Evolutionary conservation across 345 rosid genomes (phyloP).

Genomic region (Melaleuca alternifolia): DNA sequence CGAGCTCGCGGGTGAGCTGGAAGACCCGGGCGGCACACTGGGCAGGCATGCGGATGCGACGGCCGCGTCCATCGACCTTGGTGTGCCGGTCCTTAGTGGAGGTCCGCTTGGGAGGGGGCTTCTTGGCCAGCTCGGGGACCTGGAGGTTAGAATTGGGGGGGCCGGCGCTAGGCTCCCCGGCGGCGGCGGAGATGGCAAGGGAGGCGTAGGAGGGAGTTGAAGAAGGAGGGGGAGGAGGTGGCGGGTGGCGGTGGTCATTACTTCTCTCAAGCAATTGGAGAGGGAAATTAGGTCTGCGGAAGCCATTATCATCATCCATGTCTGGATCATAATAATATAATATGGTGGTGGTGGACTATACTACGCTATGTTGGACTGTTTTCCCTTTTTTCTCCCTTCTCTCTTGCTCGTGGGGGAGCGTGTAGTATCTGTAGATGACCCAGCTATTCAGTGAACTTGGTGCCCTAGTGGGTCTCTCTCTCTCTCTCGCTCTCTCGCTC

Average conservation of each 20-base stretch:
- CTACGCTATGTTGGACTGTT: background rate
- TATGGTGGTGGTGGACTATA: background rate
- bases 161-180: background rate
- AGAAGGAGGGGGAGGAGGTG: background rate
- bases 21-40: conserved; percentile 90
- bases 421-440: conserved; percentile 1
- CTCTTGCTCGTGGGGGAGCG: background rate
- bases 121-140: conserved; percentile 21
- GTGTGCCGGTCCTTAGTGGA: conserved; percentile 88
- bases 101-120: conserved; percentile 58
- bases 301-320: conserved; percentile 71
- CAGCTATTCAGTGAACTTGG: conserved; percentile 1
- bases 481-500: conserved; percentile 8
- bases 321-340: background rate
- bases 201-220: conserved; percentile 13
- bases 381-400: conserved; percentile 10
- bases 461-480: conserved; percentile 11
- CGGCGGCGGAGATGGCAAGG: conserved; percentile 5
- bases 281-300: conserved; percentile 67
- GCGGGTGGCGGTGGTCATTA: conserved; percentile 10
- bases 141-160: background rate
- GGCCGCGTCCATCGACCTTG: conserved; percentile 93
- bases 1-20: conserved; percentile 85
- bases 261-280: conserved; percentile 60
- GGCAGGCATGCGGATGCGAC: conserved; percentile 95